phyloP scores from a whole-genome alignment of 2,329 filamentous ascomycete species.

The Pyricularia pennisetigena region DNA sequence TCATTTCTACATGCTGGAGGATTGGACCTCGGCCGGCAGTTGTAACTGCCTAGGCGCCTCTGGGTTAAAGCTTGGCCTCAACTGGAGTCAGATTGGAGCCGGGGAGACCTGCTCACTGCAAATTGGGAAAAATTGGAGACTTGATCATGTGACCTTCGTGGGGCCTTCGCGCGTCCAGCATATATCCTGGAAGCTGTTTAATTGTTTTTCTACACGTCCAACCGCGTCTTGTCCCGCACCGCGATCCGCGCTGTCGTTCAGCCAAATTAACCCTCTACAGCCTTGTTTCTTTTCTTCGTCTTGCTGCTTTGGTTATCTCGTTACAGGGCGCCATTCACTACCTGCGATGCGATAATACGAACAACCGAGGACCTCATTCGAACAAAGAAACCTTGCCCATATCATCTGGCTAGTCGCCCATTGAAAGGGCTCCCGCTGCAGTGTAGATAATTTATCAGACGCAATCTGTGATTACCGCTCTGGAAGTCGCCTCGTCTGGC shows the following conservation, averaged over 20 bases:
- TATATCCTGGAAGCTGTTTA: not conserved
- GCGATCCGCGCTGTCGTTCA: not conserved
- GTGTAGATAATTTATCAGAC: not conserved
- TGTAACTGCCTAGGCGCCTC: not conserved
- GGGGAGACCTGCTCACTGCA: not conserved
- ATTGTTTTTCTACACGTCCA: conserved; percentile 2
- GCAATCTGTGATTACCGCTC: not conserved
- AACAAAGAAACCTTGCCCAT: not conserved
- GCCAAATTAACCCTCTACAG: not conserved
- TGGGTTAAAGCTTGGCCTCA: not conserved
- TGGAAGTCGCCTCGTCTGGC: not conserved
- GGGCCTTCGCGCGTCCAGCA: conserved; percentile 10
- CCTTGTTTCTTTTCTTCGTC: not conserved
- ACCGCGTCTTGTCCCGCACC: conserved; percentile 1
- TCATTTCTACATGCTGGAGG: not conserved
- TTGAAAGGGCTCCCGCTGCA: not conserved
- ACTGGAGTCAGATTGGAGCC: not conserved
- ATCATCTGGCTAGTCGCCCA: not conserved
- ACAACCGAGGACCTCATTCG: not conserved
- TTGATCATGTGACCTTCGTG: conserved; percentile 11
- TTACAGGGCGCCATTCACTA: not conserved
- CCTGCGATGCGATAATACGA: not conserved
- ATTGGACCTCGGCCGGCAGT: not conserved
- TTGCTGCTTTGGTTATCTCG: not conserved
- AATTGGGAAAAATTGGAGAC: not conserved